Conservation (phyloP, 192 early-diverging fungal species). For the Coemansia sp. region DNA sequence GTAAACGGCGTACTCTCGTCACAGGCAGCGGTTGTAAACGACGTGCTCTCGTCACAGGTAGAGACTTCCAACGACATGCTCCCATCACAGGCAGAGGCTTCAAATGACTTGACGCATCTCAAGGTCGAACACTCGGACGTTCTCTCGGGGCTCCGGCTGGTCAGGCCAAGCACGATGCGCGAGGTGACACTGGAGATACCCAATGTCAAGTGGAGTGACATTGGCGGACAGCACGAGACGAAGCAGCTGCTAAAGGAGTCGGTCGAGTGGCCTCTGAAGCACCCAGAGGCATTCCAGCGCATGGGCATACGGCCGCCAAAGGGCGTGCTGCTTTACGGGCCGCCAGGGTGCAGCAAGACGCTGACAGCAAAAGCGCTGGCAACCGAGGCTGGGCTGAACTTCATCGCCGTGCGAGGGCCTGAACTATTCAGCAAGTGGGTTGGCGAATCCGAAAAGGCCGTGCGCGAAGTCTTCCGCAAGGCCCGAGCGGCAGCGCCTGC, state of each 20-base stretch:
- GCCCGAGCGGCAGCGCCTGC: slow-evolving; percentile 92
- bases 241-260: slow-evolving; percentile 92
- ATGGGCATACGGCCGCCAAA: slow-evolving; percentile 95
- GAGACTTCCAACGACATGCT: too few species aligned
- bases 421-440: slow-evolving; percentile 99
- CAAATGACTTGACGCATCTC: neutral
- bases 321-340: slow-evolving; percentile 96
- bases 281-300: slow-evolving; percentile 85
- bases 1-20: neutral
- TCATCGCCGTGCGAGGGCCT: slow-evolving; percentile 97
- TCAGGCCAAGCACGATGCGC: slow-evolving; percentile 48
- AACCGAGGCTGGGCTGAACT: slow-evolving; percentile 94
- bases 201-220: slow-evolving; percentile 87
- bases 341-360: slow-evolving; percentile 98
- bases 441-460: slow-evolving; percentile 96
- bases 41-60: too few species aligned
- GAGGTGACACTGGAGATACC: slow-evolving; percentile 86
- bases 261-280: slow-evolving; percentile 96
- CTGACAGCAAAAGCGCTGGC: slow-evolving; percentile 97
- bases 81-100: neutral
- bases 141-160: slow-evolving; percentile 7
- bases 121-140: slow-evolving; percentile 11
- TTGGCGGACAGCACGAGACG: slow-evolving; percentile 91
- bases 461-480: slow-evolving; percentile 91
- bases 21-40: neutral